Base-by-base conservation (phyloP, 352 stramenopile species). In the Aphanomyces invadans region DNA sequence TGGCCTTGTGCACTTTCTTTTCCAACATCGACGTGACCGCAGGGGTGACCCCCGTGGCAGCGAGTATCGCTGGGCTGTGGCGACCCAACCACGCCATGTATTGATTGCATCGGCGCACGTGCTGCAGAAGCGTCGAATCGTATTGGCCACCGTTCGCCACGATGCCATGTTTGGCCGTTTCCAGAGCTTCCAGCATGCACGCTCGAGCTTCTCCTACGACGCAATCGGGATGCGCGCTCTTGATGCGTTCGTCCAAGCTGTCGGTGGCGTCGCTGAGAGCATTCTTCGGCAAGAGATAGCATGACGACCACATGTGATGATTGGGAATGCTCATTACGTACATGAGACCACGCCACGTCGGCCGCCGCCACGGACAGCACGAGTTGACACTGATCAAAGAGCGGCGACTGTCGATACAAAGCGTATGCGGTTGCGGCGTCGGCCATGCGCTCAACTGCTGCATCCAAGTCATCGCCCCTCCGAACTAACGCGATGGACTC, bases 301-400 rank as follows among this genome's bases (percentile, higher is more conserved):
- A n/a, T n/a, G n/a, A n/a, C n/a, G n/a, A n/a, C n/a, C n/a, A n/a
- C n/a, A n/a, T n/a, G n/a, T n/a, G n/a, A n/a, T n/a, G n/a, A n/a
- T n/a, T n/a, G n/a, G n/a, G n/a, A n/a, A n/a, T n/a, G n/a, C n/a
- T n/a, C n/a, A n/a, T n/a, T n/a, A n/a, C 36, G 4, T 67, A 67
- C 60, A 29, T 67, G 60, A 10, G 60, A 59, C 60, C 60, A 67
- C 19, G 38, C 17, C 2, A 59, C 32, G 45, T 67, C 60, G 10
- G 3, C 23, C 19, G 25, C 52, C 15, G 15, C 45, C 9, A 67
- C 19, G 9, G 60, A 67, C 7, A 67, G 49, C 38, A 67, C n/a
- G 12, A 67, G 32, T 38, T 67, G 38, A 29, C 60, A 67, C 29
- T 57, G 60, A 4, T 48, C 60, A 57, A 67, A 67, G 60, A 56